A percentile compares a stretch with the other conserved stretches of the same genome.
These are phyloP conservation scores for Podospora australis DNA, from an alignment of 495 filamentous ascomycete genomes.

Conservation along the genomic window DNA sequence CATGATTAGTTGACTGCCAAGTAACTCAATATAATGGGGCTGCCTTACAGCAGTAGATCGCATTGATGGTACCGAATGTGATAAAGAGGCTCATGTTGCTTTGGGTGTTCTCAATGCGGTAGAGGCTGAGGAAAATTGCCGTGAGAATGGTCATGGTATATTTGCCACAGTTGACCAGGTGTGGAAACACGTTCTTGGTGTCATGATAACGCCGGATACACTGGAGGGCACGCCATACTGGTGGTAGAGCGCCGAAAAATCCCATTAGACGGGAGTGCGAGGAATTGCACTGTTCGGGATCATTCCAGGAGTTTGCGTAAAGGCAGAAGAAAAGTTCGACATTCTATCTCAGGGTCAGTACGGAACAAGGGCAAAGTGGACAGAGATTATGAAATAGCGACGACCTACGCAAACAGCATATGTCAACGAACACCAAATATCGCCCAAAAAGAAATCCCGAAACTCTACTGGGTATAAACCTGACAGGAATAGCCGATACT, in stretches of 20 bases:
- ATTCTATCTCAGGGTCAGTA: constrained; percentile 48
- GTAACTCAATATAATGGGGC: constrained; percentile 30
- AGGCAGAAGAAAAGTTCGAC: constrained; percentile 92
- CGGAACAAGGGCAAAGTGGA: neutral
- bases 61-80: constrained; percentile 69
- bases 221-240: constrained; percentile 82
- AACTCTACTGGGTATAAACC: constrained; percentile 93
- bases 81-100: constrained; percentile 63
- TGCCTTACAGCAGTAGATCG: constrained; percentile 72
- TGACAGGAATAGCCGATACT: constrained; percentile 81
- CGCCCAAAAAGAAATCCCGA: constrained; percentile 92
- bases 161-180: constrained; percentile 88
- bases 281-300: constrained; percentile 75
- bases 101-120: constrained; percentile 60
- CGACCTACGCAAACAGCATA: constrained; percentile 77
- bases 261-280: constrained; percentile 76
- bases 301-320: constrained; percentile 66
- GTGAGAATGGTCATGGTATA: constrained; percentile 79
- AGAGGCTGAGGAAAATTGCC: constrained; percentile 69
- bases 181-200: constrained; percentile 81
- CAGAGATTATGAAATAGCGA: neutral
- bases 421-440: constrained; percentile 93
- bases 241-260: constrained; percentile 78
- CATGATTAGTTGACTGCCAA: constrained; percentile 9
- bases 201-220: constrained; percentile 86